Evolutionary conservation across 371 early-diverging fungal species (phyloP).

Genomic region (Syncephalastrum monosporum): DNA sequence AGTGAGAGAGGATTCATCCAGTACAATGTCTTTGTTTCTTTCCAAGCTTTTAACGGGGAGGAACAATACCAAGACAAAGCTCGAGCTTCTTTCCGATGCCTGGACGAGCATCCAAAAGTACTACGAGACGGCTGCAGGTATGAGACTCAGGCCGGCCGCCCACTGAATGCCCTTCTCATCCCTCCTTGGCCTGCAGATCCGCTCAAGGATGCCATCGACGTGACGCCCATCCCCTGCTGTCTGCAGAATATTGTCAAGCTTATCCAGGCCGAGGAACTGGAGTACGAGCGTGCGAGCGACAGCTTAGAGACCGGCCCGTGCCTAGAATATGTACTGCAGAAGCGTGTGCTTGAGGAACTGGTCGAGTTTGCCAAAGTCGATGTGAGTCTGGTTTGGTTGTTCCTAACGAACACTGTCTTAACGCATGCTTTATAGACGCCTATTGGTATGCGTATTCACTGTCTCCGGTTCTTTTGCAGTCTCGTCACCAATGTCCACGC

Average conservation of each 20-base stretch:
- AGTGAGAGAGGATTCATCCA: too few species aligned
- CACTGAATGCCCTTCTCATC: too few species aligned
- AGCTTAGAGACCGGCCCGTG: conserved; percentile 51
- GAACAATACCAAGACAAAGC: conserved; percentile 43
- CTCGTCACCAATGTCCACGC: conserved; percentile 52
- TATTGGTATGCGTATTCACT: conserved; percentile 53
- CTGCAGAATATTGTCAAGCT: conserved; percentile 48
- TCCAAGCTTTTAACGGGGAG: conserved; percentile 49
- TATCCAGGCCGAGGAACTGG: conserved; percentile 51
- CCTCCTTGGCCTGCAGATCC: conserved; percentile 26
- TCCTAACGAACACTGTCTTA: background rate
- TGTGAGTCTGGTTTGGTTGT: conserved; percentile 17
- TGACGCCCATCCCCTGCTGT: conserved; percentile 46
- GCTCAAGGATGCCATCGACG: conserved; percentile 50
- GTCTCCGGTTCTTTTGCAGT: conserved; percentile 48
- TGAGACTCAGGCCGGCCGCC: too few species aligned
- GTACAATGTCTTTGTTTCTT: conserved; percentile 43
- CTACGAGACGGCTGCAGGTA: conserved; percentile 51
- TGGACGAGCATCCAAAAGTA: conserved; percentile 52
- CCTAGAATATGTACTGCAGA: conserved; percentile 46
- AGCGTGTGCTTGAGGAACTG: conserved; percentile 47
- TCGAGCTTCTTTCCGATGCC: conserved; percentile 42
- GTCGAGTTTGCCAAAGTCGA: conserved; percentile 55
- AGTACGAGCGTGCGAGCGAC: conserved; percentile 42
- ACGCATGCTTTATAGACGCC: conserved; percentile 34